These are phyloP conservation scores for Penicillium macrosclerotiorum DNA, from an alignment of 495 filamentous ascomycete genomes.

Conservation along the genomic window DNA sequence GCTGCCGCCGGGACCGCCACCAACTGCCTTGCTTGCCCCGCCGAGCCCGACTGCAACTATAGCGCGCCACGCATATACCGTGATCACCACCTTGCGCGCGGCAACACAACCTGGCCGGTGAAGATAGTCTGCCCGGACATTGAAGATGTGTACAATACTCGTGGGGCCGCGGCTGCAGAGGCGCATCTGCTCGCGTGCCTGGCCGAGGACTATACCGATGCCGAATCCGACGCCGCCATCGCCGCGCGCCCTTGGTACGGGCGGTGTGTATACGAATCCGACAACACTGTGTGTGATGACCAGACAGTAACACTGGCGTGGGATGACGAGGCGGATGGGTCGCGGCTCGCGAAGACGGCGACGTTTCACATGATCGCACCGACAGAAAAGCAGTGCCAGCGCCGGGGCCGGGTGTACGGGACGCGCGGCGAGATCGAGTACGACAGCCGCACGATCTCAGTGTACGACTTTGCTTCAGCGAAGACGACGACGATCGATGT, in stretches of 20 bases:
- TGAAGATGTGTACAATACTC: constrained; percentile 53
- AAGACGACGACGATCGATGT: constrained; percentile 26
- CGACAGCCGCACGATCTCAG: constrained; percentile 45
- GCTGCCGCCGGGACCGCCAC: constrained; percentile 68
- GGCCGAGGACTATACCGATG: constrained; percentile 62
- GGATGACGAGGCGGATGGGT: constrained; percentile 49
- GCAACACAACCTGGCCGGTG: constrained; percentile 74
- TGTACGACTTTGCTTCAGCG: constrained; percentile 39
- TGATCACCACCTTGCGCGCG: constrained; percentile 54
- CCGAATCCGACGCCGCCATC: constrained; percentile 50
- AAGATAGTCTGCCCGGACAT: constrained; percentile 88
- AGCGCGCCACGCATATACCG: constrained; percentile 79
- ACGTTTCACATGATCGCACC: constrained; percentile 92
- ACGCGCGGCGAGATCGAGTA: constrained; percentile 82
- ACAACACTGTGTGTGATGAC: constrained; percentile 88
- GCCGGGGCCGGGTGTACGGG: constrained; percentile 81
- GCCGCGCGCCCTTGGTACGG: constrained; percentile 78
- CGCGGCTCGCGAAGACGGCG: constrained; percentile 70
- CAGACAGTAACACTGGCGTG: constrained; percentile 84
- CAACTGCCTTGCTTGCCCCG: constrained; percentile 81
- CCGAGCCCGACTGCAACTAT: constrained; percentile 72
- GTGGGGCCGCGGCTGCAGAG: constrained; percentile 24
- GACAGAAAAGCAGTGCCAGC: constrained; percentile 80
- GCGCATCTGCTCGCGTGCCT: constrained; percentile 43
- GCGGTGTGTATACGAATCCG: constrained; percentile 87